phyloP scores from a whole-genome alignment of 148 eudicot genomes.

The Silene conica region DNA sequence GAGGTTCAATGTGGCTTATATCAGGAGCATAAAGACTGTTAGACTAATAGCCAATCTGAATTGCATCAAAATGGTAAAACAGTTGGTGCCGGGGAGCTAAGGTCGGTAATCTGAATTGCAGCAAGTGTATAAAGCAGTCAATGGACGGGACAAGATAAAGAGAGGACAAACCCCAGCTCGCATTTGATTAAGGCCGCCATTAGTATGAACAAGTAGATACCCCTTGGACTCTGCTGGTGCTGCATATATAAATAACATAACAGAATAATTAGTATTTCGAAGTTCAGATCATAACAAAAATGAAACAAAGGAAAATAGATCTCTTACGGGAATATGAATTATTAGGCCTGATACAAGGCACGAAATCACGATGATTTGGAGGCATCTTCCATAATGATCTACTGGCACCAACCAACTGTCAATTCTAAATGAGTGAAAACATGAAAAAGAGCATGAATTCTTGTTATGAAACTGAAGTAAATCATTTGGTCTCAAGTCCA shows the following conservation, averaged over 20 bases:
- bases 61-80: neutral
- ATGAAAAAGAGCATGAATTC: constrained; percentile 39
- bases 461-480: constrained; percentile 18
- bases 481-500: constrained; percentile 6
- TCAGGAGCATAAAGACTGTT: neutral
- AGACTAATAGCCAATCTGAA: no score
- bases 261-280: constrained; percentile 15
- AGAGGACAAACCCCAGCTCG: constrained; percentile 78
- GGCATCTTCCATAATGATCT: constrained; percentile 76
- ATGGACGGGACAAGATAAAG: constrained; percentile 1
- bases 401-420: constrained; percentile 67
- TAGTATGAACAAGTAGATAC: constrained; percentile 86
- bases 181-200: constrained; percentile 99
- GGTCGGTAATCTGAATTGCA: neutral
- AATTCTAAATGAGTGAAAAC: constrained; percentile 75
- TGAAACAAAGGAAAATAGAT: constrained; percentile 8
- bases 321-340: constrained; percentile 46
- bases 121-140: neutral
- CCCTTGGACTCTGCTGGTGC: constrained; percentile 58
- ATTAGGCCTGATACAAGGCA: constrained; percentile 71
- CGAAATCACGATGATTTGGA: constrained; percentile 62
- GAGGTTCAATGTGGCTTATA: neutral
- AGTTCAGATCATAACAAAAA: neutral
- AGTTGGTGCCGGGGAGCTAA: neutral
- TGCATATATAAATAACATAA: constrained; percentile 29